Percentiles rank a stretch among this genome's conserved stretches.
phyloP scores from a whole-genome alignment of 78 protist genomes.

The Dictyostelium intermedium region DNA sequence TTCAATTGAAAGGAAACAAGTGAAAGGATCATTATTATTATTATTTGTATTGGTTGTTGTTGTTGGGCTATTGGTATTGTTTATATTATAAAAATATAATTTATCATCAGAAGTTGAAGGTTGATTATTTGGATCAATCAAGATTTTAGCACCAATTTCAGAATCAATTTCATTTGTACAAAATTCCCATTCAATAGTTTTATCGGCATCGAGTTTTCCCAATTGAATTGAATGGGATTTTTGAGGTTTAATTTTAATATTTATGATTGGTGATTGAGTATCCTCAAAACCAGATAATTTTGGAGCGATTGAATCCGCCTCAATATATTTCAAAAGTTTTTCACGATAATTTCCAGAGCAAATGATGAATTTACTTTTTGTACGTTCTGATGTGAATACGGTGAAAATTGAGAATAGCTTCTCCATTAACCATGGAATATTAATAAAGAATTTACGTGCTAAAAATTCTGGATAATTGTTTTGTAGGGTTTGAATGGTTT shows the following conservation, averaged over 20 bases:
- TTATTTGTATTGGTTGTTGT: too few relatives aligned
- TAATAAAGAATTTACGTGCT: conserved; percentile 35
- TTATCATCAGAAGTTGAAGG: background rate
- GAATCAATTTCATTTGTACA: background rate
- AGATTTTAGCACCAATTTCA: background rate
- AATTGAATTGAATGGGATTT: background rate
- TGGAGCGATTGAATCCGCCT: background rate
- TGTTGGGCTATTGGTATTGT: background rate
- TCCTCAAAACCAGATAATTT: conserved; percentile 11
- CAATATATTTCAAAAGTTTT: conserved; percentile 31
- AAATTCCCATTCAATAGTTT: conserved; percentile 51
- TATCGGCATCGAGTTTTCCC: conserved; percentile 10
- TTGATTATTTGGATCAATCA: background rate
- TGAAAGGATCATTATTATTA: background rate
- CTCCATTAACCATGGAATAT: conserved; percentile 41
- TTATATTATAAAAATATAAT: background rate
- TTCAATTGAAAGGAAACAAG: background rate
- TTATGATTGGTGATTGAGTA: background rate
- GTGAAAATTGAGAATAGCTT: background rate
- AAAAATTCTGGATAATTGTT: conserved; percentile 65
- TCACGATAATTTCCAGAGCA: conserved; percentile 4
- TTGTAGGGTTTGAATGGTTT: conserved; percentile 22
- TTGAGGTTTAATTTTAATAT: background rate
- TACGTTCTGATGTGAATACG: conserved; percentile 17
- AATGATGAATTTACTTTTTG: conserved; percentile 45